A percentile compares a stretch with the other conserved stretches of the same genome.
These are phyloP conservation scores for Lachnellula occidentalis DNA, from an alignment of 2,329 filamentous ascomycete species.

Conservation along the genomic window DNA sequence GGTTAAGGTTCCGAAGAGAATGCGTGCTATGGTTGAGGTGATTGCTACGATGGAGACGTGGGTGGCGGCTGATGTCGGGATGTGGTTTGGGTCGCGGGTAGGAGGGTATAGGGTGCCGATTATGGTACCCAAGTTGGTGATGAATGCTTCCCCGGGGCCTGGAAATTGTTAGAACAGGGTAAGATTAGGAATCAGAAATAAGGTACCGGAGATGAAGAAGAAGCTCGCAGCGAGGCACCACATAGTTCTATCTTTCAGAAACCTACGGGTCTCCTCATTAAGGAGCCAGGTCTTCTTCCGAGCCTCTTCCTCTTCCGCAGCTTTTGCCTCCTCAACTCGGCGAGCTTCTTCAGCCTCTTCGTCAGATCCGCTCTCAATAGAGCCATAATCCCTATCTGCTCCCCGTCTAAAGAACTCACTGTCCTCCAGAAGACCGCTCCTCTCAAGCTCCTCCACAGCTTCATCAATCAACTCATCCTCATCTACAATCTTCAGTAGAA, in stretches of 20 bases:
- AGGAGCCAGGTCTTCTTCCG: conserved; percentile 85
- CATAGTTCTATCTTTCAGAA: conserved; percentile 87
- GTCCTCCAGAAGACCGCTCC: conserved; percentile 74
- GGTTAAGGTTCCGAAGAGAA: conserved; percentile 84
- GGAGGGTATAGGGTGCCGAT: conserved; percentile 75
- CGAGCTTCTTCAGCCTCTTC: conserved; percentile 41
- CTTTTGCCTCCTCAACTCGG: conserved; percentile 25
- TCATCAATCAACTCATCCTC: conserved; percentile 86
- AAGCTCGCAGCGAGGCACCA: conserved; percentile 91
- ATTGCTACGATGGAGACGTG: conserved; percentile 91
- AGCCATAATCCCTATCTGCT: conserved; percentile 55
- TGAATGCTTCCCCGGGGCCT: conserved; percentile 93
- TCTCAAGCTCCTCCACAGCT: conserved; percentile 83
- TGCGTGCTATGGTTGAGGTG: conserved; percentile 81
- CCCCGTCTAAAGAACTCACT: conserved; percentile 64
- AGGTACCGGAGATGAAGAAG: conserved; percentile 60
- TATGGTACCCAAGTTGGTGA: conserved; percentile 94
- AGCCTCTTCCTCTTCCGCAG: conserved; percentile 39
- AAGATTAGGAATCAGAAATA: background rate
- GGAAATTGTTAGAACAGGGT: conserved; percentile 38
- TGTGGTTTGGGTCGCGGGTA: conserved; percentile 43
- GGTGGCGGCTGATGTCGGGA: conserved; percentile 60
- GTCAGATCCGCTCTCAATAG: conserved; percentile 37
- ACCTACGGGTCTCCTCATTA: conserved; percentile 82
- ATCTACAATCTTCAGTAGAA: conserved; percentile 72